These are phyloP conservation scores for Centrapalus pauciflorus DNA, from an alignment of 129 eudicot genomes.

Conservation along the genomic window DNA sequence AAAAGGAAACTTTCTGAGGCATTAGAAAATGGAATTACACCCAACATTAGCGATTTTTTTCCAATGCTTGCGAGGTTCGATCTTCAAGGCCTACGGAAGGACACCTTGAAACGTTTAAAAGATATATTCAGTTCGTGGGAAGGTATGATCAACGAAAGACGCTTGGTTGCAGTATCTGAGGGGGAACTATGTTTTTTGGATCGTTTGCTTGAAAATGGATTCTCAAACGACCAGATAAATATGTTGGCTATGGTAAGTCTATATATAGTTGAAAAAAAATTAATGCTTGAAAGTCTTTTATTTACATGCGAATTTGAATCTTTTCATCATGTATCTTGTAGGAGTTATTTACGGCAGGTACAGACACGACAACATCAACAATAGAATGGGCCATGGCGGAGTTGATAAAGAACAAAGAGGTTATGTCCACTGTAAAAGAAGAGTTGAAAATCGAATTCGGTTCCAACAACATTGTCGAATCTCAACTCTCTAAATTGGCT, in stretches of 20 bases:
- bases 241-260: constrained; percentile 27
- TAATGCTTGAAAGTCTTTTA: background rate
- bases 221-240: constrained; percentile 29
- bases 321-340: background rate
- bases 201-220: constrained; percentile 31
- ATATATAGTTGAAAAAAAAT: too few relatives aligned
- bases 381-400: constrained; percentile 44
- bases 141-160: constrained; percentile 17
- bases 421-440: constrained; percentile 11
- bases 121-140: constrained; percentile 21
- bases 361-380: constrained; percentile 24
- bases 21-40: constrained; percentile 29
- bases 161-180: background rate
- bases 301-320: background rate
- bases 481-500: constrained; percentile 22
- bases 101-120: background rate
- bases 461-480: background rate
- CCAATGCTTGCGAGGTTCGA: constrained; percentile 29
- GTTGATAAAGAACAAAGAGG: constrained; percentile 30
- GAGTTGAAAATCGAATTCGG: constrained; percentile 10
- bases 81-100: constrained; percentile 24
- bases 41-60: constrained; percentile 37
- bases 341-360: constrained; percentile 35
- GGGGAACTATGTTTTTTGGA: constrained; percentile 33
- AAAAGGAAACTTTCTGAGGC: constrained; percentile 20